phyloP scores from a whole-genome alignment of 2,329 filamentous ascomycete species.

The Coniosporium tulheliwenetii region DNA sequence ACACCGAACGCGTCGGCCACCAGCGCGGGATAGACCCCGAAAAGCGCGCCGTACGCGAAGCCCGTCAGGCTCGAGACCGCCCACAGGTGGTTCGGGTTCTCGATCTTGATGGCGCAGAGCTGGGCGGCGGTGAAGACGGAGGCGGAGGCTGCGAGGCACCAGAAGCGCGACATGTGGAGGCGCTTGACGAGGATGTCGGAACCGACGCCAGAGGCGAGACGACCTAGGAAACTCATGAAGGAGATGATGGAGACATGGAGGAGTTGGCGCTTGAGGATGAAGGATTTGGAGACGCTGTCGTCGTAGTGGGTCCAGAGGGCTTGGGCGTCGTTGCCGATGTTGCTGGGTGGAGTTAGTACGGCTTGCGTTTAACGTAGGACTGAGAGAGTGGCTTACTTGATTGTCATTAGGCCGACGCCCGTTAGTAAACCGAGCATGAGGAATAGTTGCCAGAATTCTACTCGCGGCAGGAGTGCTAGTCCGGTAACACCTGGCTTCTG shows the following conservation, averaged over 20 bases:
- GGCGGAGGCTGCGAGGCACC: slow-evolving; percentile 73
- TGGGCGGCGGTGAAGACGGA: slow-evolving; percentile 68
- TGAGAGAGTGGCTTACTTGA: slow-evolving; percentile 56
- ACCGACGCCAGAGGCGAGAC: slow-evolving; percentile 60
- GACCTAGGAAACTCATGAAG: slow-evolving; percentile 68
- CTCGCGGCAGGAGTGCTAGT: slow-evolving; percentile 49
- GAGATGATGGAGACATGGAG: slow-evolving; percentile 94
- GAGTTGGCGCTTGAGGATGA: slow-evolving; percentile 68
- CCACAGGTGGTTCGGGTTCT: slow-evolving; percentile 61
- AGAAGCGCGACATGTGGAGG: slow-evolving; percentile 66
- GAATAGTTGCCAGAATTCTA: slow-evolving; percentile 88
- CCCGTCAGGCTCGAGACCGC: slow-evolving; percentile 73
- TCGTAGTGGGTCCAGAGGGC: slow-evolving; percentile 84
- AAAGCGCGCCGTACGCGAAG: slow-evolving; percentile 81
- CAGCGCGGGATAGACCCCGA: slow-evolving; percentile 84
- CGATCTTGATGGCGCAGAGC: slow-evolving; percentile 56
- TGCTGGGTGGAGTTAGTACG: neutral
- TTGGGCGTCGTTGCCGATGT: slow-evolving; percentile 31
- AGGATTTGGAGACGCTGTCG: slow-evolving; percentile 51
- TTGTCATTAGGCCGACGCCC: slow-evolving; percentile 93
- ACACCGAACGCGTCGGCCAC: slow-evolving; percentile 81
- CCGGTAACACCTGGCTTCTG: slow-evolving; percentile 86
- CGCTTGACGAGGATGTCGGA: slow-evolving; percentile 80
- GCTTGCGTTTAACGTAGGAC: too few species aligned
- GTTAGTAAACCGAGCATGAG: slow-evolving; percentile 77